Conservation (phyloP, 225 moss, liverwort and hornwort species). For the Neckera pumila region DNA sequence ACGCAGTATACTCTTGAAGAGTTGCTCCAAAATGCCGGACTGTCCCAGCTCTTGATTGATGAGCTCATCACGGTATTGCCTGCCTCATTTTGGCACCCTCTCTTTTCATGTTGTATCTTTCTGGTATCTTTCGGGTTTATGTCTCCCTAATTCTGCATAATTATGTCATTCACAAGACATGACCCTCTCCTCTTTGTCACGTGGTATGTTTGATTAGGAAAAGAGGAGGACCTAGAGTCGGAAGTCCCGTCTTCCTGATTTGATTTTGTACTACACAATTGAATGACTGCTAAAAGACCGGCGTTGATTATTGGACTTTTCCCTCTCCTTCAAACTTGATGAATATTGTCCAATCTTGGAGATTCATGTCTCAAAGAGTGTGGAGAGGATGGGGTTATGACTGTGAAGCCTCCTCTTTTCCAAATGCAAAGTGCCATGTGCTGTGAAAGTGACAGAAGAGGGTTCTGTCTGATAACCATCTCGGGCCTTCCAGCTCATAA, state of each 20-base stretch:
- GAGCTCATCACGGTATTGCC: conserved; percentile 69
- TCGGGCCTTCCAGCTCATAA: neutral
- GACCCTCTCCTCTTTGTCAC: neutral
- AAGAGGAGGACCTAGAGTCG: neutral
- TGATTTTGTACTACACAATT: neutral
- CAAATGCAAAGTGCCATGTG: neutral
- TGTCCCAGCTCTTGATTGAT: conserved; percentile 65
- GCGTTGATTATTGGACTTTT: neutral
- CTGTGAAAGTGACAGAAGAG: neutral
- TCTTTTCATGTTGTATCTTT: neutral
- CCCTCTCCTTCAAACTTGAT: neutral
- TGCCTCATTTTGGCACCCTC: neutral
- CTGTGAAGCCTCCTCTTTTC: neutral
- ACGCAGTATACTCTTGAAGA: conserved; percentile 60
- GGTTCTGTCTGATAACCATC: neutral
- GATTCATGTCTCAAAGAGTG: neutral
- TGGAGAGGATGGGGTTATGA: neutral
- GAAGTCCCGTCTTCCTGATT: neutral
- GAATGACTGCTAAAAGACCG: neutral
- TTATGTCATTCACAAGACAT: neutral
- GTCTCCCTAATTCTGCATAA: neutral
- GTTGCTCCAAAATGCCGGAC: conserved; percentile 49
- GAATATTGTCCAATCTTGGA: neutral
- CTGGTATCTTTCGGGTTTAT: neutral
- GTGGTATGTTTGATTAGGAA: neutral